Base-by-base conservation (phyloP, 2,329 filamentous ascomycete genomes). In the Beauveria pseudobassiana region DNA sequence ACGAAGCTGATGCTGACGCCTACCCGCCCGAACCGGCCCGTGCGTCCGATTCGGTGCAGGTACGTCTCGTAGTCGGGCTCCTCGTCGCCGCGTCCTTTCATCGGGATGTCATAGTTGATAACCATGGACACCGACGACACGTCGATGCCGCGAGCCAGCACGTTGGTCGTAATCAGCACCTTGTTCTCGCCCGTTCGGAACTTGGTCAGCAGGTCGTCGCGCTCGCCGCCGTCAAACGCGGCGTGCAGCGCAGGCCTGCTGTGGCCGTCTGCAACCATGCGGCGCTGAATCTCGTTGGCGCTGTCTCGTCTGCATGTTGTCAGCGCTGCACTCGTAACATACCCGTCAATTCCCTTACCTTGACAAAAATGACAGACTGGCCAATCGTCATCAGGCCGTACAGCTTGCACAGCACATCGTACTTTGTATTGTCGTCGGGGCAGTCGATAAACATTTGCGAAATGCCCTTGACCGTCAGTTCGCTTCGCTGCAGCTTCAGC, bases 391-490 rank as follows among this genome's bases (percentile, higher is more conserved):
- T 93, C 50, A 98, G 80, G 62, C 93, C 93, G 72, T 99, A 99
- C 63, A 99, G 89, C 72, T 93, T 91, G 73, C 96, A 89, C 8
- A 99, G 85, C 62, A 90, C 87, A 42, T 89, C 85, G 72, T 96
- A 99, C 74, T 98, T 98, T 70, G 90, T 86, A 42, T 87, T 78
- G 66, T 96, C 90, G 40, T 82, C 82, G 24, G 89, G 85, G 70
- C 93, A 98, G 74, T 99, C 95, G 73, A 99, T 91, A 73, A 96
- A 99, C 78, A 99, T 91, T 72, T 99, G 95, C 67, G 93, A 96
- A 73, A 99, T 99, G 24, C 95, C 95, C 74, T 95, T 91, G 64
- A 99, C 93, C 0, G 93, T 98, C 69, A 98, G 85, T 72, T 99
- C 91, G 68, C 96, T 89, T 64, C 93, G 90, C 70, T 91, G 87